These are phyloP conservation scores for Pholiota conissans DNA, from an alignment of 768 basidiomycete genomes.

Conservation along the genomic window DNA sequence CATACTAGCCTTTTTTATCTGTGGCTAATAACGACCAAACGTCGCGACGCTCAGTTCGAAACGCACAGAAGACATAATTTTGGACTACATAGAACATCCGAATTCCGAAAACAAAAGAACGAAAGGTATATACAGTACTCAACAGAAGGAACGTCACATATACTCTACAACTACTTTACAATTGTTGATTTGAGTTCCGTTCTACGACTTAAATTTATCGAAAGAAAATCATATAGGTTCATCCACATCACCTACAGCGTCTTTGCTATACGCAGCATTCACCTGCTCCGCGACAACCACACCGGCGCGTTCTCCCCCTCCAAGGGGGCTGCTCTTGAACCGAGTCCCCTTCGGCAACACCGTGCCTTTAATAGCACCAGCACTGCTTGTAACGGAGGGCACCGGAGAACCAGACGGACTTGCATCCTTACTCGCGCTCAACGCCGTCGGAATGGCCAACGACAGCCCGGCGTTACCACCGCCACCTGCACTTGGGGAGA, in stretches of 20 bases:
- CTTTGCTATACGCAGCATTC: slow-evolving; percentile 29
- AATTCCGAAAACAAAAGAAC: too few species aligned
- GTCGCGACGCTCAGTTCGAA: too few species aligned
- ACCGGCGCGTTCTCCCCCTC: slow-evolving; percentile 36
- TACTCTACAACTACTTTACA: too few species aligned
- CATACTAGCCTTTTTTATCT: too few species aligned
- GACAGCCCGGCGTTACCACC: not conserved
- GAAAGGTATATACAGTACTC: too few species aligned
- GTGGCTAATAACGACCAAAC: too few species aligned
- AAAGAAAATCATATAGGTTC: too few species aligned
- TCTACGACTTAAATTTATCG: too few species aligned
- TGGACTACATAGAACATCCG: too few species aligned
- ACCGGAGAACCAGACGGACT: not conserved
- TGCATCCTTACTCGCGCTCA: not conserved
- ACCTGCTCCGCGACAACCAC: slow-evolving; percentile 53
- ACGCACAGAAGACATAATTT: too few species aligned
- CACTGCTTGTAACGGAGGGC: not conserved
- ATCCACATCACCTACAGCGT: slow-evolving; percentile 3
- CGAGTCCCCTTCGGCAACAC: slow-evolving; percentile 45
- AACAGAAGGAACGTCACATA: too few species aligned
- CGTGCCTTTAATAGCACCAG: slow-evolving; percentile 5
- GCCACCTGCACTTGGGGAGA: not conserved
- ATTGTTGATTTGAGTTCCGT: too few species aligned
- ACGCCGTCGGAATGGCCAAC: not conserved
- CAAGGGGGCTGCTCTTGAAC: slow-evolving; percentile 78